These are phyloP conservation scores for Xanthoconium purpureum DNA, from an alignment of 768 basidiomycete species.

Conservation along the genomic window DNA sequence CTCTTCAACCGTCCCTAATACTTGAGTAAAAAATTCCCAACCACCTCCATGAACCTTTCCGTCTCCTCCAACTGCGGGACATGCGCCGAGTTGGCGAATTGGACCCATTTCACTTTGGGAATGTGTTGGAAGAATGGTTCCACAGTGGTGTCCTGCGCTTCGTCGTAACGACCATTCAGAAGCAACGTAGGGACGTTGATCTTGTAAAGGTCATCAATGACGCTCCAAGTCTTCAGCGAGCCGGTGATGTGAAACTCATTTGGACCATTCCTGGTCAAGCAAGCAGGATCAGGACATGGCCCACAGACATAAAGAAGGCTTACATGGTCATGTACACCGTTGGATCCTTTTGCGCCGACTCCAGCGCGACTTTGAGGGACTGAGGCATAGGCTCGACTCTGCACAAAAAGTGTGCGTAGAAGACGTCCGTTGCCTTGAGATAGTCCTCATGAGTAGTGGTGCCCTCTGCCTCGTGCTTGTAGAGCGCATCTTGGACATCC, in stretches of 20 bases:
- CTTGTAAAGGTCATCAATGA: conserved; percentile 33
- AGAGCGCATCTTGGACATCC: conserved; percentile 37
- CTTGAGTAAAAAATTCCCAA: conserved; percentile 30
- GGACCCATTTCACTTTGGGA: conserved; percentile 35
- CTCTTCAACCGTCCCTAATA: background rate
- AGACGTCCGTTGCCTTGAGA: conserved; percentile 38
- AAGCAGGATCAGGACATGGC: background rate
- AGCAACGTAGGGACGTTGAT: conserved; percentile 35
- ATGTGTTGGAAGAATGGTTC: conserved; percentile 34
- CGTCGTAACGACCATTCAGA: conserved; percentile 37
- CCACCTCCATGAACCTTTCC: conserved; percentile 32
- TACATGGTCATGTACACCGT: conserved; percentile 51
- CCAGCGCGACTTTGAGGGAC: conserved; percentile 34
- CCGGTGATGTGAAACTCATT: conserved; percentile 36
- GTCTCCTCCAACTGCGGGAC: conserved; percentile 38
- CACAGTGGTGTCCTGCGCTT: conserved; percentile 33
- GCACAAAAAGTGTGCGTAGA: conserved; percentile 44
- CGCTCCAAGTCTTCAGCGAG: conserved; percentile 36
- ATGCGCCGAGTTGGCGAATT: conserved; percentile 37
- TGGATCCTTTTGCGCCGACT: conserved; percentile 39
- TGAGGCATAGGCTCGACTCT: conserved; percentile 44
- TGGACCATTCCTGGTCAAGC: conserved; percentile 36
- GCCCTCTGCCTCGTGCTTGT: conserved; percentile 44
- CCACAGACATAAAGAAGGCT: conserved; percentile 8
- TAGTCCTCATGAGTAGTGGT: conserved; percentile 46